phyloP scores from a whole-genome alignment of 306 rosid species.

The Albizia julibrissin region DNA sequence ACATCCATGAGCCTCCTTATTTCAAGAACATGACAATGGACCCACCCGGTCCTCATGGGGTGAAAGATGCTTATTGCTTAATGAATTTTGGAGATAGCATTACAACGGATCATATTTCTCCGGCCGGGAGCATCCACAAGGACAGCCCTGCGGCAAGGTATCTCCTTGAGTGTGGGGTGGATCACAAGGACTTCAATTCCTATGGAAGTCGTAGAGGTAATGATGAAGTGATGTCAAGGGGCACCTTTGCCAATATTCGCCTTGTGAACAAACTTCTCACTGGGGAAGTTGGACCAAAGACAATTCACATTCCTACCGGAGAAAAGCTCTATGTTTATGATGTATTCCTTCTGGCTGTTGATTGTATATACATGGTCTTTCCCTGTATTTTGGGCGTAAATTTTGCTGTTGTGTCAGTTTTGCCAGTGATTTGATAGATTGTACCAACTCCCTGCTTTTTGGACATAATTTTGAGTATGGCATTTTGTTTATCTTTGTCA shows the following conservation, averaged over 20 bases:
- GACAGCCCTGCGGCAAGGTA: constrained; percentile 68
- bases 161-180: constrained; percentile 57
- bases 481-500: not conserved
- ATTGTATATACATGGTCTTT: not conserved
- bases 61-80: constrained; percentile 57
- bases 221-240: constrained; percentile 66
- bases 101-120: constrained; percentile 50
- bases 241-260: constrained; percentile 68
- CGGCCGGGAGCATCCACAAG: constrained; percentile 57
- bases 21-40: constrained; percentile 63
- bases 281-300: constrained; percentile 69
- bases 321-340: constrained; percentile 63
- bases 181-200: constrained; percentile 62
- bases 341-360: not conserved
- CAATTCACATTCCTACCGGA: constrained; percentile 61
- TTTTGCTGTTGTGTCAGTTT: not conserved
- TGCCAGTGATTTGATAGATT: not conserved
- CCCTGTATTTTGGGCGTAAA: not conserved
- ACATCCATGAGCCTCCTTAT: constrained; percentile 65
- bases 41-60: constrained; percentile 66
- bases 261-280: constrained; percentile 58
- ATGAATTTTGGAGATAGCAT: constrained; percentile 76
- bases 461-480: not conserved
- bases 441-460: too few species aligned
- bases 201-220: constrained; percentile 75